phyloP scores from a whole-genome alignment of 805 yeast genomes.

The Ogataea thermomethanolica region DNA sequence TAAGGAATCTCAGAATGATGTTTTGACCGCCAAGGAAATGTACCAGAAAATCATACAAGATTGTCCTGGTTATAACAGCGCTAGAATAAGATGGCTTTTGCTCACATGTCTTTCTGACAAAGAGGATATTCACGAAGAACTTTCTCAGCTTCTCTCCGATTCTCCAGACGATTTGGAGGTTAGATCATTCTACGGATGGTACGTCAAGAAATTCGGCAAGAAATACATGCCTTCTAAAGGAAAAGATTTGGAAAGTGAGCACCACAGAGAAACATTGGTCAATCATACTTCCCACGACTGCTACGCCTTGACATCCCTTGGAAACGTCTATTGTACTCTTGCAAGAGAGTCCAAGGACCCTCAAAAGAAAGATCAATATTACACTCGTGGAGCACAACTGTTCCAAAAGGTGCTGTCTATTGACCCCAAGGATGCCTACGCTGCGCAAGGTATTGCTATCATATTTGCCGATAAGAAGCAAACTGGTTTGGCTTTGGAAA shows the following conservation, averaged over 20 bases:
- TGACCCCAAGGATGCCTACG: constrained; percentile 85
- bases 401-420: constrained; percentile 82
- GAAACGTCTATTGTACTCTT: constrained; percentile 77
- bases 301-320: constrained; percentile 86
- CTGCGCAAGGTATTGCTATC: constrained; percentile 97
- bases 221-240: constrained; percentile 44
- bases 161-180: constrained; percentile 69
- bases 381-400: constrained; percentile 85
- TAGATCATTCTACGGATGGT: constrained; percentile 93
- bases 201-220: constrained; percentile 56
- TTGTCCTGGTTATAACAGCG: constrained; percentile 71
- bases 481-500: constrained; percentile 72
- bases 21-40: constrained; percentile 29
- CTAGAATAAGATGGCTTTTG: constrained; percentile 67
- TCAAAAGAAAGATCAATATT: constrained; percentile 65
- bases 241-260: constrained; percentile 65
- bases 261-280: constrained; percentile 80
- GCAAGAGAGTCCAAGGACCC: constrained; percentile 72
- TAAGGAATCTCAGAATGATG: constrained; percentile 31
- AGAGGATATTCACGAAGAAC: constrained; percentile 48
- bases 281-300: constrained; percentile 82
- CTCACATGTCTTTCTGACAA: constrained; percentile 51
- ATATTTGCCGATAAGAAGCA: constrained; percentile 83
- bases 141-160: constrained; percentile 50
- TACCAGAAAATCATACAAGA: constrained; percentile 56